These are phyloP conservation scores for Alnus rubra DNA, from an alignment of 306 rosid genomes.

Conservation along the genomic window DNA sequence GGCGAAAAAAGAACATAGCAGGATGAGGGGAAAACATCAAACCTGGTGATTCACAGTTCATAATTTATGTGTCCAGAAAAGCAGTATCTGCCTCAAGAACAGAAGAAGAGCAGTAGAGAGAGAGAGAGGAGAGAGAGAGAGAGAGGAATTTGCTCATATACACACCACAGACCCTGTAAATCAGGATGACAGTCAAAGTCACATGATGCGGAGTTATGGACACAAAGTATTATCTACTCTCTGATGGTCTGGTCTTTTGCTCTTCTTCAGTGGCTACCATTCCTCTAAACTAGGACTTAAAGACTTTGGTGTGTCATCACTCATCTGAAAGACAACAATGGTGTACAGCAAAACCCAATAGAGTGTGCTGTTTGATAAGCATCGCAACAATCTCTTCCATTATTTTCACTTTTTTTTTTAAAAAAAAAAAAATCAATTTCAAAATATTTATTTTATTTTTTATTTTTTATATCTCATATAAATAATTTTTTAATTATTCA, in stretches of 20 bases:
- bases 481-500: too few species aligned
- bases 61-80: not conserved
- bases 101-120: not conserved
- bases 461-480: too few species aligned
- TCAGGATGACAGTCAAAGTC: not conserved
- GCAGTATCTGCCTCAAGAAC: not conserved
- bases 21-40: slow-evolving; percentile 2
- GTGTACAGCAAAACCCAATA: too few species aligned
- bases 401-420: too few species aligned
- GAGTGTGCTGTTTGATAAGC: too few species aligned
- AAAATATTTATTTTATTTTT: too few species aligned
- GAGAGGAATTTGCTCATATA: not conserved
- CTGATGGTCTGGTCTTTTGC: too few species aligned
- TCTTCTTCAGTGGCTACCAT: not conserved
- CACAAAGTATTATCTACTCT: not conserved
- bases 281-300: too few species aligned
- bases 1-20: not conserved
- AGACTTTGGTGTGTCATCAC: too few species aligned
- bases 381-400: too few species aligned
- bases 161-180: not conserved
- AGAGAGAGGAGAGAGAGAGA: not conserved
- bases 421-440: too few species aligned
- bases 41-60: not conserved
- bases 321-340: too few species aligned
- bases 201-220: not conserved